Evolutionary conservation across 352 stramenopile genomes (phyloP).

Genomic region (Pythium coloratum): DNA sequence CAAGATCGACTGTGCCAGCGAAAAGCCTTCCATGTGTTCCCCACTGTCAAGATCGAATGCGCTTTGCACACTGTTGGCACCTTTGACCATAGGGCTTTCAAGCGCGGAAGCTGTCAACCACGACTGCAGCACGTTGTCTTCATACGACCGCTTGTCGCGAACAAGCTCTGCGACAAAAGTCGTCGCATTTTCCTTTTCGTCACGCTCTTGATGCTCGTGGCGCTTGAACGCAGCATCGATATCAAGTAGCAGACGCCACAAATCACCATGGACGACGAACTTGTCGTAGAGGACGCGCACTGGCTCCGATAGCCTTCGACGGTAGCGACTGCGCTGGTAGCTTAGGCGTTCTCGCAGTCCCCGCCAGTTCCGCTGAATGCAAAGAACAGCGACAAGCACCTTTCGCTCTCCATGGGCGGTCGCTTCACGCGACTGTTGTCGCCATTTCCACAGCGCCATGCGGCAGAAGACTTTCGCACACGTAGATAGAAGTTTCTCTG

Average conservation of each 20-base stretch:
- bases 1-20: slow-evolving; percentile 18
- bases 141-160: slow-evolving; percentile 41
- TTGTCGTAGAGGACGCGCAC: slow-evolving; percentile 44
- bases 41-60: slow-evolving; percentile 14
- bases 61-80: slow-evolving; percentile 32
- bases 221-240: slow-evolving; percentile 61
- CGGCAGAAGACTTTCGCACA: slow-evolving; percentile 23
- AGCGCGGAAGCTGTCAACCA: slow-evolving; percentile 59
- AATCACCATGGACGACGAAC: slow-evolving; percentile 52
- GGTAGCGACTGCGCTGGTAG: slow-evolving; percentile 42
- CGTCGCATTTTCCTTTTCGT: slow-evolving; percentile 44
- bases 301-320: slow-evolving; percentile 37
- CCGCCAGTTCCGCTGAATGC: slow-evolving; percentile 55
- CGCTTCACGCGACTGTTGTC: slow-evolving; percentile 23
- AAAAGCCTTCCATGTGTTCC: slow-evolving; percentile 6
- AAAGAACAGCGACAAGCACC: slow-evolving; percentile 29
- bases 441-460: slow-evolving; percentile 36
- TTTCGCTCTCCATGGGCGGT: slow-evolving; percentile 29
- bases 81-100: slow-evolving; percentile 46
- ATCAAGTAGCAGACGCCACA: slow-evolving; percentile 62
- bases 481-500: slow-evolving; percentile 8
- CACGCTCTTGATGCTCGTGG: slow-evolving; percentile 40
- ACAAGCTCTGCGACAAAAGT: slow-evolving; percentile 58
- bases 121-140: slow-evolving; percentile 64
- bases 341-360: slow-evolving; percentile 47